Evolutionary conservation across 1,139 yeast species (phyloP).

Genomic region (Schizosaccharomyces versatilis): DNA sequence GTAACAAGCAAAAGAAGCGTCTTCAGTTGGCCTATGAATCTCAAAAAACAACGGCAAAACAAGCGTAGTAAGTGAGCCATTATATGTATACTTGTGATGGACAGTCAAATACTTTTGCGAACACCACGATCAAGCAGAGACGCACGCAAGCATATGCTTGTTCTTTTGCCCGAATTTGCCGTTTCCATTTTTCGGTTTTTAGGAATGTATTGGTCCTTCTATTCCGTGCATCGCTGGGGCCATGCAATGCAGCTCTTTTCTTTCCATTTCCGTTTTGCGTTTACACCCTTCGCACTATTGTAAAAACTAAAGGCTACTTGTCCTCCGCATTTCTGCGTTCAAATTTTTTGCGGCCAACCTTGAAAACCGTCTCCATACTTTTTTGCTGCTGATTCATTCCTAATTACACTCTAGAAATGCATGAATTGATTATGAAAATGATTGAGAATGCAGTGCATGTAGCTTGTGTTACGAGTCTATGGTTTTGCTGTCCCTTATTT

Average conservation of each 20-base stretch:
- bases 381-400: too few relatives aligned
- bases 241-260: not conserved
- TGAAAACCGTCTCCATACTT: too few relatives aligned
- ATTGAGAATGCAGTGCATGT: too few relatives aligned
- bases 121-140: not conserved
- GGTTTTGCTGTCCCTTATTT: too few relatives aligned
- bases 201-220: not conserved
- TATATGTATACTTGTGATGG: not conserved
- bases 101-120: not conserved
- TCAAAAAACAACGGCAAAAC: not conserved
- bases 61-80: not conserved
- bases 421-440: too few relatives aligned
- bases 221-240: too few relatives aligned
- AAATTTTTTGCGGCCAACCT: too few relatives aligned
- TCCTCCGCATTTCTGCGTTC: too few relatives aligned
- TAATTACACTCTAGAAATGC: too few relatives aligned
- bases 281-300: not conserved
- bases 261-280: not conserved
- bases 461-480: too few relatives aligned
- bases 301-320: not conserved
- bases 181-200: not conserved
- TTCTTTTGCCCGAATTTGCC: not conserved
- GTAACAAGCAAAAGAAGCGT: slow-evolving; percentile 4
- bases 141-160: not conserved
- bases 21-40: not conserved